Percentiles rank a stretch among this genome's conserved stretches.
Evolutionary conservation across 306 rosid genomes (phyloP).

Genomic region (Ormosia emarginata): DNA sequence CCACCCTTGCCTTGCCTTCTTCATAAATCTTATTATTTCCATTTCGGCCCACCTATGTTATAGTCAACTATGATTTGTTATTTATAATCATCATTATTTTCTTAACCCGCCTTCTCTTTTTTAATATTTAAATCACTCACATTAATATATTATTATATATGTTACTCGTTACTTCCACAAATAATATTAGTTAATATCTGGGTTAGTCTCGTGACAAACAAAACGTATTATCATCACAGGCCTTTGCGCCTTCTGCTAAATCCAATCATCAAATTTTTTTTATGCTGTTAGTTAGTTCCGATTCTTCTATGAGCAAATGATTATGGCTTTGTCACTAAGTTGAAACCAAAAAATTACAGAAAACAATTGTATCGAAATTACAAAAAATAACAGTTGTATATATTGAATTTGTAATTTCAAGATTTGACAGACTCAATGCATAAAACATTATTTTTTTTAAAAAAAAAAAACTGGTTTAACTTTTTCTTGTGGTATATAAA

Average conservation of each 20-base stretch:
- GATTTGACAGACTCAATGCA: not conserved
- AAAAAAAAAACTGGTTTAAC: not conserved
- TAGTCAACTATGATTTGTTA: not conserved
- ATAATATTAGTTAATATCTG: not conserved
- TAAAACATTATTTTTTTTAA: not conserved
- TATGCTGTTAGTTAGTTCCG: not conserved
- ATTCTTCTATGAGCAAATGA: not conserved
- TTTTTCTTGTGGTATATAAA: no score
- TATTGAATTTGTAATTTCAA: not conserved
- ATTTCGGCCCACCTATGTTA: not conserved
- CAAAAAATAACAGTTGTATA: no score
- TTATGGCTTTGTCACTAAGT: not conserved
- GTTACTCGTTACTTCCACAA: not conserved
- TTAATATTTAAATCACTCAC: not conserved
- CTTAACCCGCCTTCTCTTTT: constrained; percentile 16
- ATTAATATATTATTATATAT: not conserved
- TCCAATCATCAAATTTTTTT: not conserved
- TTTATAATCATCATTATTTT: constrained; percentile 4
- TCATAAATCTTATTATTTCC: constrained; percentile 15
- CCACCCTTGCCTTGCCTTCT: not conserved
- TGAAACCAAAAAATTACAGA: no score
- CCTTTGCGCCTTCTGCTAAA: not conserved
- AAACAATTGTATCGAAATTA: no score
- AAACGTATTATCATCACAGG: not conserved
- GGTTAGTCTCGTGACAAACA: not conserved